Conservation (phyloP, 2,329 filamentous ascomycete species). For the Fusarium chaquense region DNA sequence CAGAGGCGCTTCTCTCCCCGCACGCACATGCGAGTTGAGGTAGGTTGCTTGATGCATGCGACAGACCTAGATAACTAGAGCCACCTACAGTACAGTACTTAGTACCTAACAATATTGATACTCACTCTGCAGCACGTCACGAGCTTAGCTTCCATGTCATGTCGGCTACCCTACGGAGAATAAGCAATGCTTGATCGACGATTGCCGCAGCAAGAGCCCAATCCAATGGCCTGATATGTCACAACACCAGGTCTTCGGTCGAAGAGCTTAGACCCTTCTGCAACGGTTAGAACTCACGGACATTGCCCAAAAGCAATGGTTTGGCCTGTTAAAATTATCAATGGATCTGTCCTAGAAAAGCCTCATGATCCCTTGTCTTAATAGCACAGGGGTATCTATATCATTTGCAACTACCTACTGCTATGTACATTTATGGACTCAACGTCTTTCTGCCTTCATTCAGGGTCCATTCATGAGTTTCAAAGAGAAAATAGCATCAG, state of each 20-base stretch:
- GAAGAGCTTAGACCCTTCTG: conserved; percentile 13
- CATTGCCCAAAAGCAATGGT: conserved; percentile 11
- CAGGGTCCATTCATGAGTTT: conserved; percentile 22
- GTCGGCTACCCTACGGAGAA: conserved; percentile 10
- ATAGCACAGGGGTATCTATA: conserved; percentile 26
- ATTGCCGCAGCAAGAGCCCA: conserved; percentile 20
- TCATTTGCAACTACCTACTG: neutral
- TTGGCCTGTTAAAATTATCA: conserved; percentile 25
- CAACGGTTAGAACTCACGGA: conserved; percentile 19
- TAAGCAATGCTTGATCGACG: conserved; percentile 33
- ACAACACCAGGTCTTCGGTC: neutral
- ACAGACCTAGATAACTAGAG: conserved; percentile 4
- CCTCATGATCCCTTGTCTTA: conserved; percentile 15
- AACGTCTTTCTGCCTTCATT: conserved; percentile 1
- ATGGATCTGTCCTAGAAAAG: conserved; percentile 12
- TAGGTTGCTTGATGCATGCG: conserved; percentile 34
- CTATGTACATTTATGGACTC: neutral
- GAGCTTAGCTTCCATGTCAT: conserved; percentile 14
- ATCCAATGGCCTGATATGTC: conserved; percentile 21
- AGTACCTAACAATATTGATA: conserved; percentile 4
- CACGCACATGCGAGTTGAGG: conserved; percentile 16
- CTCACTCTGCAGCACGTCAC: conserved; percentile 31
- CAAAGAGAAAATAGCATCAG: neutral
- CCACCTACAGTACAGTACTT: neutral
- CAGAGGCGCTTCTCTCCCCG: conserved; percentile 36